Conservation (phyloP, 2,329 filamentous ascomycete genomes). For the Aspergillus fijiensis region DNA sequence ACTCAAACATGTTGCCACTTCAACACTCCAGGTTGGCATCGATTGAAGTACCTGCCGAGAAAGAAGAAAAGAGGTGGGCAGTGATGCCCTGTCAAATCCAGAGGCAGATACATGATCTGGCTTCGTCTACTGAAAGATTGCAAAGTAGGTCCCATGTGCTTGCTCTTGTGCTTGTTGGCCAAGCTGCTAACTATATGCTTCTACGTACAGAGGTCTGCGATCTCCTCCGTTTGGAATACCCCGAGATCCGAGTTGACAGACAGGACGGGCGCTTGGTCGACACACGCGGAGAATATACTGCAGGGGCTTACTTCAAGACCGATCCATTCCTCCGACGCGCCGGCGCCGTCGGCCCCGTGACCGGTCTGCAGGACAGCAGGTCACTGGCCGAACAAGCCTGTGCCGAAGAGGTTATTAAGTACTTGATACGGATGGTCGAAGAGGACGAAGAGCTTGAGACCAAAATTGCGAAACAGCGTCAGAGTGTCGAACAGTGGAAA, state of each 20-base stretch:
- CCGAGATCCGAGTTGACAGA: constrained; percentile 19
- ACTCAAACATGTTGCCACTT: constrained; percentile 25
- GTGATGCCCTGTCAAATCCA: constrained; percentile 17
- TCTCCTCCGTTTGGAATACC: constrained; percentile 23
- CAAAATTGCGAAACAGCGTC: constrained; percentile 5
- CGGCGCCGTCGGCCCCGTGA: constrained; percentile 26
- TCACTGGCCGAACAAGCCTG: constrained; percentile 22
- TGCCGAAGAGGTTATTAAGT: constrained; percentile 27
- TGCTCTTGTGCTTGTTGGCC: not conserved
- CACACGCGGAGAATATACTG: constrained; percentile 16
- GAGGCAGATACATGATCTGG: constrained; percentile 9
- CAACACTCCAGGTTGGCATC: constrained; percentile 18
- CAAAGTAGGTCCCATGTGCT: constrained; percentile 19
- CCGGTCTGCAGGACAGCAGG: constrained; percentile 8
- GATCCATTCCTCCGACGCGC: constrained; percentile 32
- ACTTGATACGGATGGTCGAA: constrained; percentile 28
- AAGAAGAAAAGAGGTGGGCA: constrained; percentile 20
- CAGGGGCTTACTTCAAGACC: constrained; percentile 23
- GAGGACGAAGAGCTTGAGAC: constrained; percentile 25
- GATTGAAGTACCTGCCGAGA: constrained; percentile 7
- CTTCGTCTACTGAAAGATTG: constrained; percentile 15
- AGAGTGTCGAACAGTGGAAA: constrained; percentile 10
- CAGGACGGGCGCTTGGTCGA: constrained; percentile 13
- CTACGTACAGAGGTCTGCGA: constrained; percentile 22
- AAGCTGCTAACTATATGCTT: not conserved